These are phyloP conservation scores for Calamus simplicifolius DNA, from an alignment of 176 grass and related monocot species.

Conservation along the genomic window DNA sequence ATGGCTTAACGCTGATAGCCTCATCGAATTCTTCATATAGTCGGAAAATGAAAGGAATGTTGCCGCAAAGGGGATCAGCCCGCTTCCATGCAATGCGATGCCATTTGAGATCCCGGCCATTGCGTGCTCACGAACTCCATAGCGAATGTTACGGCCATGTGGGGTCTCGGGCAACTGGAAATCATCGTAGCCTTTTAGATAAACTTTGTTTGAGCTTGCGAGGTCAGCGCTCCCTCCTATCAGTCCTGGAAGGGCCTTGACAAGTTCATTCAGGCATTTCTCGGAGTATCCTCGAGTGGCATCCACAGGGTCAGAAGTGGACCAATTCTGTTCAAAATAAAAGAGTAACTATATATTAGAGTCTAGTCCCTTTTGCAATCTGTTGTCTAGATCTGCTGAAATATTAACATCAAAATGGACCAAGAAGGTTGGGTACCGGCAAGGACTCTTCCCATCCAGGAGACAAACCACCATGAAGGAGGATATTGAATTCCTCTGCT, in stretches of 20 bases:
- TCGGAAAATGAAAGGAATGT: constrained; percentile 8
- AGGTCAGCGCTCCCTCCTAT: constrained; percentile 4
- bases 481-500: not conserved
- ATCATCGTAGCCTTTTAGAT: constrained; percentile 2
- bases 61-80: not conserved
- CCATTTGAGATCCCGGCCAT: constrained; percentile 10
- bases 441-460: not conserved
- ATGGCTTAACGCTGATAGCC: constrained; percentile 8
- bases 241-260: constrained; percentile 5
- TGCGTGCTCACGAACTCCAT: constrained; percentile 9
- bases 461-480: not conserved
- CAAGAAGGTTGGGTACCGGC: not conserved
- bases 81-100: constrained; percentile 10
- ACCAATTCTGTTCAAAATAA: constrained; percentile 1
- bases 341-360: too few species aligned
- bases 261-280: constrained; percentile 5
- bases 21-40: constrained; percentile 14
- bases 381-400: too few species aligned
- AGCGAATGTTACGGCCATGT: constrained; percentile 1
- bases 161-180: not conserved
- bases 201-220: constrained; percentile 9
- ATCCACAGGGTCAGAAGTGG: constrained; percentile 6
- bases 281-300: constrained; percentile 6
- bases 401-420: too few species aligned
- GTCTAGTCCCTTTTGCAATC: too few species aligned